Evolutionary conservation across 2,329 filamentous ascomycete species (phyloP).

Genomic region (Monosporascus cannonballus): DNA sequence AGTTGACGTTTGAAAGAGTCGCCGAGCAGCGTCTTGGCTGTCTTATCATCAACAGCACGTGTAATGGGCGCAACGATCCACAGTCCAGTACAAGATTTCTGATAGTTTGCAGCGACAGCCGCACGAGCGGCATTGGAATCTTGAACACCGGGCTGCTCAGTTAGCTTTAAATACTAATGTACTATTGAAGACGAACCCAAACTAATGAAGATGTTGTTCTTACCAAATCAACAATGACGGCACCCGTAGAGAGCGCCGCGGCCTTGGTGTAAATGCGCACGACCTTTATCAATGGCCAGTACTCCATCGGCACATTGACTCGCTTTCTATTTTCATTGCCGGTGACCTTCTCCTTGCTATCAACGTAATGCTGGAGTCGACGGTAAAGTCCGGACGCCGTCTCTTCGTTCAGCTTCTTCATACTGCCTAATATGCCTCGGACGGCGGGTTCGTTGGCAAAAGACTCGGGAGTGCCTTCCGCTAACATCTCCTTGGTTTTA

Average conservation of each 20-base stretch:
- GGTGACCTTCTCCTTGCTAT: slow-evolving; percentile 22
- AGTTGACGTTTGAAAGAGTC: slow-evolving; percentile 53
- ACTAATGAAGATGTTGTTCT: slow-evolving; percentile 1
- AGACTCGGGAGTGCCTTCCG: slow-evolving; percentile 9
- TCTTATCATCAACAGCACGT: slow-evolving; percentile 55
- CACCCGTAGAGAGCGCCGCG: slow-evolving; percentile 27
- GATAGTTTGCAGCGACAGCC: slow-evolving; percentile 48
- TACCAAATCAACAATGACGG: slow-evolving; percentile 29
- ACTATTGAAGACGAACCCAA: neutral
- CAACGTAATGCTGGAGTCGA: slow-evolving; percentile 21
- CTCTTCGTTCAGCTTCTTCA: slow-evolving; percentile 14
- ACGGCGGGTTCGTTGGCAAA: slow-evolving; percentile 18
- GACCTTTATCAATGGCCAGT: slow-evolving; percentile 40
- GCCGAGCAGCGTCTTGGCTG: slow-evolving; percentile 50
- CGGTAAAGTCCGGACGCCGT: slow-evolving; percentile 16
- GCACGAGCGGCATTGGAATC: slow-evolving; percentile 51
- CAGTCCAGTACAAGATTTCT: slow-evolving; percentile 51
- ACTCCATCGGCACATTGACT: slow-evolving; percentile 13
- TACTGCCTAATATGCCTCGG: slow-evolving; percentile 17
- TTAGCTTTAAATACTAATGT: slow-evolving; percentile 19
- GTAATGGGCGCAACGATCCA: slow-evolving; percentile 59
- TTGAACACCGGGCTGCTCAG: slow-evolving; percentile 38
- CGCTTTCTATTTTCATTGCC: slow-evolving; percentile 6
- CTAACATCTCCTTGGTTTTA: slow-evolving; percentile 22
- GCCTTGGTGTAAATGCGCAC: slow-evolving; percentile 34